These are phyloP conservation scores for Malus hybrid DNA, from an alignment of 331 rosid genomes.

Conservation along the genomic window DNA sequence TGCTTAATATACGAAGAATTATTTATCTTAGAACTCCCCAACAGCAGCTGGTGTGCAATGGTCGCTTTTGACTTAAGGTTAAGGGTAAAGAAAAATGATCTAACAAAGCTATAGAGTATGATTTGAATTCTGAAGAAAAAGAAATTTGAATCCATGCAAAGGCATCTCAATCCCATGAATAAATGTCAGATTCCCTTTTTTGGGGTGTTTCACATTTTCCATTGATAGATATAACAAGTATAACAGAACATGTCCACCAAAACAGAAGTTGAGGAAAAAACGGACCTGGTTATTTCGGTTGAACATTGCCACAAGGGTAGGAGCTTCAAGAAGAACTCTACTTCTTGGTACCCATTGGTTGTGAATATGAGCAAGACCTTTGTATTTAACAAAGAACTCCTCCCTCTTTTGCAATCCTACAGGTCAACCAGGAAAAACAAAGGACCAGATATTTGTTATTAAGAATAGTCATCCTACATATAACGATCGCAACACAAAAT, in stretches of 20 bases:
- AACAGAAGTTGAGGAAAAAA: conserved; percentile 2
- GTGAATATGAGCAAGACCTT: conserved; percentile 64
- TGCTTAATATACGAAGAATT: neutral
- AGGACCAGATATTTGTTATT: neutral
- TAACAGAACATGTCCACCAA: neutral
- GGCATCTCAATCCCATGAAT: neutral
- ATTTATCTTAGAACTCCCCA: neutral
- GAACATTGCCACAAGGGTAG: conserved; percentile 39
- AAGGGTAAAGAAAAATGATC: neutral
- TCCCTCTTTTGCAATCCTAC: conserved; percentile 37
- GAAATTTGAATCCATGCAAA: neutral
- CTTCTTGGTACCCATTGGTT: conserved; percentile 45
- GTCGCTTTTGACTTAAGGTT: neutral
- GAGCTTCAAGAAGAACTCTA: conserved; percentile 49
- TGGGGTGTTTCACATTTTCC: neutral
- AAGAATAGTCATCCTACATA: conserved; percentile 8
- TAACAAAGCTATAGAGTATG: neutral
- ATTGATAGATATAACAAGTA: neutral
- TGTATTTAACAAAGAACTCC: conserved; percentile 56
- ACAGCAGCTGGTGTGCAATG: neutral
- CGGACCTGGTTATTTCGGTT: conserved; percentile 43
- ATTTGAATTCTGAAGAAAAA: neutral
- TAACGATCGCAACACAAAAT: neutral
- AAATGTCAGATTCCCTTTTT: neutral
- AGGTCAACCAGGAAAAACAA: conserved; percentile 8